These are phyloP conservation scores for Crucibulum parvulum DNA, from an alignment of 1,284 basidiomycete genomes.

Conservation along the genomic window DNA sequence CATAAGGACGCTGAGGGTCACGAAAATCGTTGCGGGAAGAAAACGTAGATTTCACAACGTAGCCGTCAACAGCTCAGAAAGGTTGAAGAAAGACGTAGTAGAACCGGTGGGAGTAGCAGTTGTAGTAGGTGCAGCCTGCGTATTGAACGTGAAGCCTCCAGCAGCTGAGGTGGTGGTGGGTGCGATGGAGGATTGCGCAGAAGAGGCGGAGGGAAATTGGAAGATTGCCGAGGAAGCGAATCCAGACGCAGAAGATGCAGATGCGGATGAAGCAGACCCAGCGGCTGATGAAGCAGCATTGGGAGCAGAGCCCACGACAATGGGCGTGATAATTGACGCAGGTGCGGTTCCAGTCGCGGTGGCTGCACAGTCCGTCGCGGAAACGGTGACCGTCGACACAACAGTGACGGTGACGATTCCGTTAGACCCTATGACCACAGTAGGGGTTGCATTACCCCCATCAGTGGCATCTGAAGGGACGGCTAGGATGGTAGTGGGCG, in stretches of 20 bases:
- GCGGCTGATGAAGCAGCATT: neutral
- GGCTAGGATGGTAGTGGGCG: conserved; percentile 4
- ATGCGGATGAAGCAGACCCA: neutral
- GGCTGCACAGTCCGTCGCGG: conserved; percentile 21
- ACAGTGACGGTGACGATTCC: conserved; percentile 36
- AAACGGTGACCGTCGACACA: conserved; percentile 30
- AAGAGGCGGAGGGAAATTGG: neutral
- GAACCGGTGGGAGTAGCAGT: neutral
- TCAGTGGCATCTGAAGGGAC: conserved; percentile 8
- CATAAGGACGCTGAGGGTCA: neutral
- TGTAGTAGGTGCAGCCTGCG: neutral
- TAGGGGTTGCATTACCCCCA: conserved; percentile 23
- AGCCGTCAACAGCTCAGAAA: conserved; percentile 15
- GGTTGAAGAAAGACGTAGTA: neutral
- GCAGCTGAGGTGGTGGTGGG: conserved; percentile 1
- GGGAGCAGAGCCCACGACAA: neutral
- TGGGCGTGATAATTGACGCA: neutral
- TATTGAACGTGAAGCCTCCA: neutral
- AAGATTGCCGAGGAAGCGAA: neutral
- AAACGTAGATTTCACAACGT: conserved; percentile 2
- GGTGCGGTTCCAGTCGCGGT: conserved; percentile 7
- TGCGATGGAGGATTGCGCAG: neutral
- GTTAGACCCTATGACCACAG: conserved; percentile 27
- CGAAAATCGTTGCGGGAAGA: neutral
- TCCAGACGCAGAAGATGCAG: neutral